Base-by-base conservation (phyloP, 2,329 filamentous ascomycete genomes). In the Aspergillus glaucus region DNA sequence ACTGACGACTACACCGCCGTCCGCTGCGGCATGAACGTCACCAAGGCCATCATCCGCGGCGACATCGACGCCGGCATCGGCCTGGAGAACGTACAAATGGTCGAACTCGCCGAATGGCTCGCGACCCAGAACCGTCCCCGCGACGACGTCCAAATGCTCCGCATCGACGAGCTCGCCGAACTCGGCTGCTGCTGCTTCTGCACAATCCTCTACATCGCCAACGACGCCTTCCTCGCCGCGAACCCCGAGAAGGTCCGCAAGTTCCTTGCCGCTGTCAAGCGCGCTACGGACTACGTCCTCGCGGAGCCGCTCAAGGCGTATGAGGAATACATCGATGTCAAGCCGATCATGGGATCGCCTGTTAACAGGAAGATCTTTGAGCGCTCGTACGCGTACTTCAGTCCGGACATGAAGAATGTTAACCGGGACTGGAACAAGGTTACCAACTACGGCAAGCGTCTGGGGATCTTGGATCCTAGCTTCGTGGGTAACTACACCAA, bases 121-220 rank as follows among this genome's bases (percentile, higher is more conserved):
- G 76, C 75, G 0, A 53, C 63, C 0, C 83, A 87, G 63, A 77
- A 76, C 56, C 82, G 84, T 1, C 77, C 81, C 50, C 79, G 78
- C 63, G 71, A 74, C 12, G 85, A 89, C 54, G 86, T 88, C 6
- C 82, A 87, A 69, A 89, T 90, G 86, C 79, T 90, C 15, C 82
- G 86, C 60, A 90, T 90, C 62, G 86, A 90, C 64, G 80, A 89
- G 72, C 82, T 90, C 24, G 86, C 86, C 30, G 84, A 88, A 66
- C 75, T 89, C 3, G 86, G 86, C 44, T 90, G 86, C 74, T 90
- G 86, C 79, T 90, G 86, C 76, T 90, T 90, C 79, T 90, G 86
- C 70, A 82, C 82, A 24, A 87, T 90, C 65, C 75, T 90, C 37
- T 89, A 90, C 75, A 90, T 90, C 55, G 86, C 82, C 59, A 89